Conservation (phyloP, 2,329 filamentous ascomycete species). For the Clonostachys rosea region DNA sequence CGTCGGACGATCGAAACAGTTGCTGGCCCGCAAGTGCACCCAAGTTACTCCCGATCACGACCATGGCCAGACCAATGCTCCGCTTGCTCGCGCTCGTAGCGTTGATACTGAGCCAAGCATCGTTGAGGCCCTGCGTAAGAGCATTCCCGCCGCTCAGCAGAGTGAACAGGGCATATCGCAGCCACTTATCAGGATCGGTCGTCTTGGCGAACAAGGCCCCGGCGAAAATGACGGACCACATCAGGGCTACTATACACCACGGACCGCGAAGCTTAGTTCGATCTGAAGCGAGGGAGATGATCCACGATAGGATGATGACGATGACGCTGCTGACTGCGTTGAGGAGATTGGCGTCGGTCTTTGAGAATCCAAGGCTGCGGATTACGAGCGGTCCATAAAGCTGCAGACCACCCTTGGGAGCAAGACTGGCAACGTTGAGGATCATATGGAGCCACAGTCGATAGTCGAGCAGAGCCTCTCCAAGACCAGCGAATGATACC, state of each 20-base stretch:
- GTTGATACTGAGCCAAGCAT: constrained; percentile 15
- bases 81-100: constrained; percentile 5
- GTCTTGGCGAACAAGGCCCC: constrained; percentile 7
- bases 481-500: constrained; percentile 2
- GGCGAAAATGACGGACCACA: constrained; percentile 12
- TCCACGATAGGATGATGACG: constrained; percentile 8
- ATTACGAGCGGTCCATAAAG: constrained; percentile 14
- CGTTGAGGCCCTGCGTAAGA: constrained; percentile 11
- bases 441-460: constrained; percentile 11
- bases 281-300: constrained; percentile 9
- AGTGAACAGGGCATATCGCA: constrained; percentile 9
- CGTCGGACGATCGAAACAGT: constrained; percentile 11
- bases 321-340: constrained; percentile 11
- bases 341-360: constrained; percentile 12
- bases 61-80: constrained; percentile 12
- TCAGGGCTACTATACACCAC: constrained; percentile 9
- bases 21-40: constrained; percentile 13
- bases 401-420: constrained; percentile 15
- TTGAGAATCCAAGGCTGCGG: constrained; percentile 11
- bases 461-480: constrained; percentile 4
- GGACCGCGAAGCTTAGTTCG: constrained; percentile 10
- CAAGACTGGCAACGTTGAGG: constrained; percentile 11
- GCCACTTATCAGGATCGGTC: constrained; percentile 6
- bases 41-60: constrained; percentile 15
- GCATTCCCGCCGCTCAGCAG: constrained; percentile 12